Evolutionary conservation across 768 basidiomycete genomes (phyloP), one percentile per base, ranked within the genome.

Genomic region (Cystobasidium onofrii): DNA sequence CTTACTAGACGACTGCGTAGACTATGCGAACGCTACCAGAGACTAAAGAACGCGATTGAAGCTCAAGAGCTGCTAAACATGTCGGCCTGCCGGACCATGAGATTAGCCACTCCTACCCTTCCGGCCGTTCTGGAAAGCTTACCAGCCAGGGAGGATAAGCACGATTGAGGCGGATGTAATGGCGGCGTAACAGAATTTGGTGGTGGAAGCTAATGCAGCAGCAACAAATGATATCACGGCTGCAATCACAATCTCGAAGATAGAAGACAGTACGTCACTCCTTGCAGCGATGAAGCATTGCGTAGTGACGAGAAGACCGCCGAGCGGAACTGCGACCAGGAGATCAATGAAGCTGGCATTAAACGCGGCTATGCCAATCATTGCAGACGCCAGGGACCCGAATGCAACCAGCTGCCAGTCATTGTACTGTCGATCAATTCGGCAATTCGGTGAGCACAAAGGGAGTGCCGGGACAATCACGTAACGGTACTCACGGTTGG

Each of bases 221-320:
- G 90, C 84, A 52, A 91, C 71, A 81, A 93, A 92, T 67, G 90
- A 90, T 80, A 90, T 85, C 29, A 75, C 46, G 12, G 75, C 74
- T 4, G 91, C 88, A 63, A 91, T 85, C 15, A 88, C 89, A 74
- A 92, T 90, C 86, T 90, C 90, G 73, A 90, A 92, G 34, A 92
- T 86, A 72, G 90, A 89, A 6, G 85, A 86, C 78, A 90, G 91
- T 18, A 93, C 81, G 79, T 91, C 89, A 77, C 91, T 90, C 74
- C 87, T 85, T 7, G 86, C 85, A 17, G 88, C 87, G 46, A 78
- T 76, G 55, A 90, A 80, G 57, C 88, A 83, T 79, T 93, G 91
- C 17, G 91, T 84, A 52, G 29, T 70, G 44, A 91, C 87, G 34
- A 94, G 84, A 3, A 91, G 82, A 23, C 86, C 86, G 12, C 92